Base-by-base conservation (phyloP, 2,329 filamentous ascomycete species). In the Colletotrichum paranaense region DNA sequence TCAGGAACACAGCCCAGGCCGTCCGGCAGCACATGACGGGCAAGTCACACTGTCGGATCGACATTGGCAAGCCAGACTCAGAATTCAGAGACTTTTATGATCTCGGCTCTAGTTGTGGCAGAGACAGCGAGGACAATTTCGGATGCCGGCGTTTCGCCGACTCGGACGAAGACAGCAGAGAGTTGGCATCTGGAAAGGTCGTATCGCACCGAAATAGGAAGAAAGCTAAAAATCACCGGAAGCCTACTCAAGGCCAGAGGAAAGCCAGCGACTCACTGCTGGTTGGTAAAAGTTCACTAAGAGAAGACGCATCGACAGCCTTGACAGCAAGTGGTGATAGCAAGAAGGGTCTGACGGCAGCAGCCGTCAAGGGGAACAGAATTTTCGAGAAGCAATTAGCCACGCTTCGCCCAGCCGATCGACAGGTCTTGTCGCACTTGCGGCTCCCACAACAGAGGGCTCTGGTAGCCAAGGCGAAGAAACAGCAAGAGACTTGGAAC, bases 11-110 rank as follows among this genome's bases (percentile, higher is more conserved):
- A 0, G 79, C 81, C 0, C 81, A 86, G 63, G 88, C 83, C 0
- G 84, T 85, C 0, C 86, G 87, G 74, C 86, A 88, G 46, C 88
- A 89, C 67, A 89, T 88, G 87, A 77, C 78, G 0, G 81, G 79
- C 7, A 88, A 86, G 68, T 84, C 85, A 0, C 86, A 89, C 68
- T 88, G 86, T 74, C 82, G 79, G 28, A 78, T 88, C 53, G 80
- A 86, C 59, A 75, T 84, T 0, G 65, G 77, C 0, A 77, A 78
- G 4, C 74, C 79, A 6, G 80, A 78, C 26, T 78, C 80, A 2
- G 84, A 86, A 52, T 82, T 82, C 19, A 76, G 78, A 46, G 83
- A 85, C 2, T 86, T 86, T 62, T 87, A 84, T 65, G 80, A 62
- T 28, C 14, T 49, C 22, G 22, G 28, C 22, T 14, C 14, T 9